A percentile compares a stretch with the other conserved stretches of the same genome.
These are phyloP conservation scores for Phytophthora syringae DNA, from an alignment of 352 stramenopile genomes.

Conservation along the genomic window DNA sequence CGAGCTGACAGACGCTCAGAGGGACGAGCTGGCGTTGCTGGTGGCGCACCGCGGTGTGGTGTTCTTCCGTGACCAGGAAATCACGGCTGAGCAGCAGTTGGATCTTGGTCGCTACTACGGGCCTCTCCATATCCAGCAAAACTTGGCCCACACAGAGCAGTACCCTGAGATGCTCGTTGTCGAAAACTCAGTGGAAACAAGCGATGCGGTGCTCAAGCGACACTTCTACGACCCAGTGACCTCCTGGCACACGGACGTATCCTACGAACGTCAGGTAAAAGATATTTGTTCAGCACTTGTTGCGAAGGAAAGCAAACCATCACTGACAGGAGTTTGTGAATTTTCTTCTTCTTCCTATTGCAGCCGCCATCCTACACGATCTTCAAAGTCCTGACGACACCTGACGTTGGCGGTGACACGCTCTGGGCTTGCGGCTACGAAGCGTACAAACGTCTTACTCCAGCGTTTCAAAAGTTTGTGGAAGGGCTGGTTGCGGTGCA, in stretches of 20 bases:
- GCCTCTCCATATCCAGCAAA: conserved; percentile 11
- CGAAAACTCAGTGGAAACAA: conserved; percentile 10
- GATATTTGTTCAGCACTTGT: background rate
- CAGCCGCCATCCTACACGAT: conserved; percentile 22
- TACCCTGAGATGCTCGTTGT: conserved; percentile 8
- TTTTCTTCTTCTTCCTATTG: background rate
- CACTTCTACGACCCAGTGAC: conserved; percentile 27
- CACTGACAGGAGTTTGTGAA: too few species aligned
- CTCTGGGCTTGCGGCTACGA: conserved; percentile 47
- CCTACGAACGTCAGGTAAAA: conserved; percentile 31
- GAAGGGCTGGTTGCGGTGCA: conserved; percentile 46
- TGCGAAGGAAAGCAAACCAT: background rate
- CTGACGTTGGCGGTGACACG: conserved; percentile 41
- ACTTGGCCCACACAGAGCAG: conserved; percentile 4
- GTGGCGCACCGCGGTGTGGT: conserved; percentile 4
- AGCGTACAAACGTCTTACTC: conserved; percentile 46
- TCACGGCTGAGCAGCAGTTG: too few species aligned
- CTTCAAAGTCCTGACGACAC: conserved; percentile 29
- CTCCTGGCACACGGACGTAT: conserved; percentile 42
- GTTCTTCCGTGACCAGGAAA: conserved; percentile 5
- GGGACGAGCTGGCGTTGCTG: conserved; percentile 8
- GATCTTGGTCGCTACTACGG: conserved; percentile 8
- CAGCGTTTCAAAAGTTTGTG: conserved; percentile 41
- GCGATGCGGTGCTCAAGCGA: conserved; percentile 3
- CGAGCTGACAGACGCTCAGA: conserved; percentile 1